These are phyloP conservation scores for Trichosporon faecale DNA, from an alignment of 1,284 basidiomycete species.

Conservation along the genomic window DNA sequence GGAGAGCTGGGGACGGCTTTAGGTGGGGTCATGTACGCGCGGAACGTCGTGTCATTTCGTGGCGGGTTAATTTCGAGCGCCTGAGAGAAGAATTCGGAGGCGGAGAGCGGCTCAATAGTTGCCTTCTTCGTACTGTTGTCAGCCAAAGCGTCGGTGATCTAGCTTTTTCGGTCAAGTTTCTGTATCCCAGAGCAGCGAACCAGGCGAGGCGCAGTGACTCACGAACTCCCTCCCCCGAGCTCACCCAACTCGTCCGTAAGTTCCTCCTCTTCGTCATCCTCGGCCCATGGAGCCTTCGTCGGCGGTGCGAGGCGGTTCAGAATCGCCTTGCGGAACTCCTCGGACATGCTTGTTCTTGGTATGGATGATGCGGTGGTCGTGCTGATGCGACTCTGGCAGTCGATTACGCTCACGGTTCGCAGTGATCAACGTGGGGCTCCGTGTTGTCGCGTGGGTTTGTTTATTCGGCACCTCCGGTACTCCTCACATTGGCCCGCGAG, in stretches of 20 bases:
- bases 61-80: constrained; percentile 70
- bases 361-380: neutral
- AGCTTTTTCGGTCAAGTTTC: too few species aligned
- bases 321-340: constrained; percentile 46
- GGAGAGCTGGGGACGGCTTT: neutral
- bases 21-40: constrained; percentile 70
- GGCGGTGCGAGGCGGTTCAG: constrained; percentile 45
- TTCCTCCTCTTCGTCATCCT: constrained; percentile 57
- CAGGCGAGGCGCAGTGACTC: too few species aligned
- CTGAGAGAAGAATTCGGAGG: constrained; percentile 67
- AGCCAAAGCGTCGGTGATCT: neutral
- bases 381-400: neutral
- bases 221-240: constrained; percentile 54
- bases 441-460: neutral
- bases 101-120: constrained; percentile 65
- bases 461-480: neutral
- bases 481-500: neutral
- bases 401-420: neutral
- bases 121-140: constrained; percentile 56
- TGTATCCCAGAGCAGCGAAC: too few species aligned
- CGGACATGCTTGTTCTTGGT: constrained; percentile 37
- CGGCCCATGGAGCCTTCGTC: constrained; percentile 48
- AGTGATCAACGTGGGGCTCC: neutral
- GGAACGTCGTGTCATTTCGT: constrained; percentile 61
- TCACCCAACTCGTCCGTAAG: constrained; percentile 62